A percentile compares a stretch with the other conserved stretches of the same genome.
Evolutionary conservation across 306 rosid genomes (phyloP).

Genomic region (Quercus rubra): DNA sequence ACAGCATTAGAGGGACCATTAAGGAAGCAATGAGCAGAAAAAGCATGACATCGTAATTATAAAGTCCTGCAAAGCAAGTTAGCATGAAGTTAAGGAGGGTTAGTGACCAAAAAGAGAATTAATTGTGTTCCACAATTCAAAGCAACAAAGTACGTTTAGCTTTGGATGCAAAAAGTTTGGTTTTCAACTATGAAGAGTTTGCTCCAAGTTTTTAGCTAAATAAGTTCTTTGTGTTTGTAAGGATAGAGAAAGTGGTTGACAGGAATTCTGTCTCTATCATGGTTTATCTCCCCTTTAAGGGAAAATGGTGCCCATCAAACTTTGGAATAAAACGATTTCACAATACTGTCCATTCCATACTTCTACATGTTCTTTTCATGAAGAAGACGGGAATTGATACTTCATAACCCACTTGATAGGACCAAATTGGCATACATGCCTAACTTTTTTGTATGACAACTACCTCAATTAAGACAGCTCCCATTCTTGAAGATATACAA

Average conservation of each 20-base stretch:
- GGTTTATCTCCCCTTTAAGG: background rate
- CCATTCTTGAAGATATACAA: background rate
- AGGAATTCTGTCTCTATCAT: background rate
- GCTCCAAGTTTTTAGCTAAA: background rate
- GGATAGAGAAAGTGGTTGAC: background rate
- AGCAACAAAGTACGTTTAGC: background rate
- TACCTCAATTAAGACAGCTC: background rate
- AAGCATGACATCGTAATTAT: slow-evolving; percentile 23
- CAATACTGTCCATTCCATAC: background rate
- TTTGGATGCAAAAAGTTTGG: background rate
- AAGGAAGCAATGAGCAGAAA: slow-evolving; percentile 42
- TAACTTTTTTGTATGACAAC: background rate
- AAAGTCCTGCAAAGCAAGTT: slow-evolving; percentile 53
- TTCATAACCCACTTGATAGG: background rate
- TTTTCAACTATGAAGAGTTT: background rate
- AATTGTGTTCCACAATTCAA: slow-evolving; percentile 1
- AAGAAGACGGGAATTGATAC: background rate
- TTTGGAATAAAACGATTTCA: background rate
- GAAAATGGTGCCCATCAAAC: background rate
- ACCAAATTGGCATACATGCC: background rate
- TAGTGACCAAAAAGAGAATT: background rate
- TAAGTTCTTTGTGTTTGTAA: background rate
- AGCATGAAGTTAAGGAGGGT: background rate
- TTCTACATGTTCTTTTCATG: background rate
- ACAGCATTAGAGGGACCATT: slow-evolving; percentile 36